Evolutionary conservation across 2,329 filamentous ascomycete species (phyloP).

Genomic region (Neurospora sp.): DNA sequence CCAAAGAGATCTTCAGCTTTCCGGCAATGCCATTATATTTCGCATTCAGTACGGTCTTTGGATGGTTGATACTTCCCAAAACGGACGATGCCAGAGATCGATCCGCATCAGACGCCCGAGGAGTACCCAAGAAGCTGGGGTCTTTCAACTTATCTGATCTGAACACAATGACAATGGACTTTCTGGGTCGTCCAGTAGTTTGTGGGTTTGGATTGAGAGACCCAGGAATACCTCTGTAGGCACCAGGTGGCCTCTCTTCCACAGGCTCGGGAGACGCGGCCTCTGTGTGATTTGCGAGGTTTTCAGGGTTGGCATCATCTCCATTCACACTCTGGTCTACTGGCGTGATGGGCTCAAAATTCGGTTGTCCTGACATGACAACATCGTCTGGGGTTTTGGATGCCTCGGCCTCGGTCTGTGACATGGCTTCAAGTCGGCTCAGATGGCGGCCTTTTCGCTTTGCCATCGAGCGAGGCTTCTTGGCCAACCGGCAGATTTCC

Average conservation of each 20-base stretch:
- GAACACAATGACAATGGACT: constrained; percentile 23
- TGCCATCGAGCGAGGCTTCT: constrained; percentile 4
- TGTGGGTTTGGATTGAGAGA: constrained; percentile 18
- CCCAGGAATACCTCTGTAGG: constrained; percentile 20
- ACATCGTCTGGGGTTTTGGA: background rate
- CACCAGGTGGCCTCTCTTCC: constrained; percentile 8
- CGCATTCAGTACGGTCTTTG: constrained; percentile 7
- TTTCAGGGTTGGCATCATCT: background rate
- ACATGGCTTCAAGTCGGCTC: background rate
- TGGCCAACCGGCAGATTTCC: constrained; percentile 11
- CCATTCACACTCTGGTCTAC: background rate
- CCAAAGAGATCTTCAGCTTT: constrained; percentile 11
- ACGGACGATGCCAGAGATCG: background rate
- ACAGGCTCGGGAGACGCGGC: background rate
- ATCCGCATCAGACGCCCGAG: background rate
- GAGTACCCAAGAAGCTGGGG: constrained; percentile 4
- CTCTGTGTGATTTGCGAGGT: background rate
- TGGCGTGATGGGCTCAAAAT: background rate
- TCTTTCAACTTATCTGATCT: constrained; percentile 20
- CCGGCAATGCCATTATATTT: constrained; percentile 15
- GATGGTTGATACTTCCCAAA: background rate
- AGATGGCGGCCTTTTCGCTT: constrained; percentile 12
- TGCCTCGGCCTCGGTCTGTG: background rate
- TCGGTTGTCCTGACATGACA: background rate
- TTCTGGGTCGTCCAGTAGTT: constrained; percentile 21